Base-by-base conservation (phyloP, 2,329 filamentous ascomycete species). In the Sporothrix dimorphospora region DNA sequence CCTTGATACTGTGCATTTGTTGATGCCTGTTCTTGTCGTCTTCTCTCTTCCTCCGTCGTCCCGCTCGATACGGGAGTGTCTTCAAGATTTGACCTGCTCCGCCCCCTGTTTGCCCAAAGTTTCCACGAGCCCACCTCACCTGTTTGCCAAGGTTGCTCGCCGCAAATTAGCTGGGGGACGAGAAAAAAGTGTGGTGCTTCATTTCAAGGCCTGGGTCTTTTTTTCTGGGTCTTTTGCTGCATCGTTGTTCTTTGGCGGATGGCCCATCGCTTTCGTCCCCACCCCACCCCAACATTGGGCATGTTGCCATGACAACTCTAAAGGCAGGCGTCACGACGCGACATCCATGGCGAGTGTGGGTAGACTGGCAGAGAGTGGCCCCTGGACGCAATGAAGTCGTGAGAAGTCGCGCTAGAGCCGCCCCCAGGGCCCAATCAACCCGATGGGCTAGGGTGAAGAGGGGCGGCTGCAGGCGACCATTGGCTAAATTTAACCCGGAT, bases 271-370 rank as follows among this genome's bases (percentile, higher is more conserved):
- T 16, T 30, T 2, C 6, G 27, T 57, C 27, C 6, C 53, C 53
- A 27, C 53, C 53, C 53, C 53, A 27, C 27, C 24, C 19, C 14
- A 34, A 57, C 1, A 57, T 24, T 24, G 49, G 49, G 49, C 14
- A 14, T 69, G 72, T 73, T 73, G 72, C 72, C 45, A 71, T 63
- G 69, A 59, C 73, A 72, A 72, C 71, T 21, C 5, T 16, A 21
- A 6, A 45, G 16, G 24, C 47, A 53, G 65, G n/a, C 16, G 57
- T 63, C 19, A 34, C 40, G 63, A 72, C 68, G 67, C 67, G 59
- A 67, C 68, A 59, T 42, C 67, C 59, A 45, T 42, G n/a, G 59
- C 38, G 59, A 65, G 38, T 42, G 38, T 65, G 59, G 59, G 21
- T 38, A 42, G 27, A 27, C 21, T 27, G 59, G 21, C 59, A 45